These are phyloP conservation scores for Entomortierella lignicola DNA, from an alignment of 192 early-diverging fungal genomes.

Conservation along the genomic window DNA sequence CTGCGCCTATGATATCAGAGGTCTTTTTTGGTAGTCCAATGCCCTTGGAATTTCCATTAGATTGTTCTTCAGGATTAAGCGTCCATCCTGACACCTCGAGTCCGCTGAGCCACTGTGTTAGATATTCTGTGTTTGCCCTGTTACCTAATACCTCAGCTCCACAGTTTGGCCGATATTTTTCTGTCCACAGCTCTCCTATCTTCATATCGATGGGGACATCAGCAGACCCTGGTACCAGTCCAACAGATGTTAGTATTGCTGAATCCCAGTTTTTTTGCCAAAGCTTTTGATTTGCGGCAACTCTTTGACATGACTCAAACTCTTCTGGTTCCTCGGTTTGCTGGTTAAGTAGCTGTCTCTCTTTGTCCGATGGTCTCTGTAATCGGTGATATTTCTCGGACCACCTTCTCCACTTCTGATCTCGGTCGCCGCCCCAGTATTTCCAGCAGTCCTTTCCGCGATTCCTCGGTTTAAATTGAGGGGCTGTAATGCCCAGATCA, in stretches of 20 bases:
- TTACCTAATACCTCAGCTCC: slow-evolving; percentile 42
- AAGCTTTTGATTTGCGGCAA: slow-evolving; percentile 18
- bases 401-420: slow-evolving; percentile 32
- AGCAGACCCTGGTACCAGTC: slow-evolving; percentile 2
- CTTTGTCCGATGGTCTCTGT: slow-evolving; percentile 5
- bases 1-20: slow-evolving; percentile 21
- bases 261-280: slow-evolving; percentile 39
- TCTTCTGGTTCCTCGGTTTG: not conserved
- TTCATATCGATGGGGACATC: slow-evolving; percentile 23
- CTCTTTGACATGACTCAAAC: slow-evolving; percentile 42
- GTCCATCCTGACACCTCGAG: slow-evolving; percentile 49
- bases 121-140: slow-evolving; percentile 34
- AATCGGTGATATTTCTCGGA: slow-evolving; percentile 19
- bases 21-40: slow-evolving; percentile 7
- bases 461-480: slow-evolving; percentile 11
- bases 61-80: slow-evolving; percentile 38
- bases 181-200: slow-evolving; percentile 41
- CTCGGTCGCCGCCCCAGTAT: slow-evolving; percentile 23
- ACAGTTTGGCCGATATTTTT: slow-evolving; percentile 40
- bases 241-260: slow-evolving; percentile 13
- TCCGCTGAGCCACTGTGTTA: slow-evolving; percentile 44
- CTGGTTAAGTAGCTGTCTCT: slow-evolving; percentile 16
- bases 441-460: slow-evolving; percentile 34
- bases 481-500: slow-evolving; percentile 39
- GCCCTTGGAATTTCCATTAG: not conserved